Evolutionary conservation across 1,139 yeast species (phyloP).

Genomic region (Kluyveromyces sp.): DNA sequence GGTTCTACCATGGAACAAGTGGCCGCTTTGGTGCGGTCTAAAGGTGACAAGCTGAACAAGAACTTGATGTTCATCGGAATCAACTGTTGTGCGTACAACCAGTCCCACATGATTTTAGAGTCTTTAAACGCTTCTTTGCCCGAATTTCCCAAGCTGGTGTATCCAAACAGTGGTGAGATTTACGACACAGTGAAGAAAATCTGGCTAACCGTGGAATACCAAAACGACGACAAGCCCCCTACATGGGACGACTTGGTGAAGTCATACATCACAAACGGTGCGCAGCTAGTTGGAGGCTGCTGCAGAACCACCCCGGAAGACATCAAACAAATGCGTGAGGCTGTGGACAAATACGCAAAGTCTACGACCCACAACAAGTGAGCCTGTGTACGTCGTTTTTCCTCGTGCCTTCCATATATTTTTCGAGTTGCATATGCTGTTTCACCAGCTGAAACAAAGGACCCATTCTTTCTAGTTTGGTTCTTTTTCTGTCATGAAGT

Average conservation of each 20-base stretch:
- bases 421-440: too few relatives aligned
- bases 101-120: constrained; percentile 19
- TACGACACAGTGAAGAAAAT: constrained; percentile 24
- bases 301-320: constrained; percentile 29
- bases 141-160: constrained; percentile 20
- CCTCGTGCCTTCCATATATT: too few relatives aligned
- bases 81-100: constrained; percentile 26
- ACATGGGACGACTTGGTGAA: constrained; percentile 25
- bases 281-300: constrained; percentile 29
- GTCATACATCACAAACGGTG: constrained; percentile 17
- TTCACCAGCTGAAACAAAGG: too few relatives aligned
- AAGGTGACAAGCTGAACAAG: constrained; percentile 32
- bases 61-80: constrained; percentile 23
- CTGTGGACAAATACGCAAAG: constrained; percentile 12
- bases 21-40: constrained; percentile 29
- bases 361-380: not conserved
- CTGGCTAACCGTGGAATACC: constrained; percentile 13
- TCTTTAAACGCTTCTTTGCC: constrained; percentile 18
- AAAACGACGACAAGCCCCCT: constrained; percentile 4
- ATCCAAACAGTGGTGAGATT: constrained; percentile 31
- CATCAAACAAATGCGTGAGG: constrained; percentile 17
- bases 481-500: too few relatives aligned
- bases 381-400: too few relatives aligned
- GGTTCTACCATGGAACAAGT: constrained; percentile 25
- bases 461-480: too few relatives aligned